phyloP scores from a whole-genome alignment of 441 rosid genomes.

The Iberis amara region DNA sequence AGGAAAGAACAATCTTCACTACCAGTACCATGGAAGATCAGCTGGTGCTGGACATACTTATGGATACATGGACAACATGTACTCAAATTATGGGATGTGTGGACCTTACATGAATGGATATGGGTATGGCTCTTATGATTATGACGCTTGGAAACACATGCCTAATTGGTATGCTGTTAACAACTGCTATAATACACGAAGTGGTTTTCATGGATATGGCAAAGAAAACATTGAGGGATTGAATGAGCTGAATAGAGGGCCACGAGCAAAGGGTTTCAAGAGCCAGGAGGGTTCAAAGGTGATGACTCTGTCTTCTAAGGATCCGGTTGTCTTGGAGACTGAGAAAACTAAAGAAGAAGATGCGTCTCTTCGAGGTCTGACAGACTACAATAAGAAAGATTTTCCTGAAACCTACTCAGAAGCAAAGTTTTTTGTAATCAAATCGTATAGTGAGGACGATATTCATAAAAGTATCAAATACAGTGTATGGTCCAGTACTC shows the following conservation, averaged over 20 bases:
- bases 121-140: slow-evolving; percentile 46
- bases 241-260: slow-evolving; percentile 64
- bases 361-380: slow-evolving; percentile 31
- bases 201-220: slow-evolving; percentile 41
- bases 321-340: slow-evolving; percentile 24
- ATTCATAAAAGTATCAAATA: slow-evolving; percentile 70
- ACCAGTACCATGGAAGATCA: slow-evolving; percentile 41
- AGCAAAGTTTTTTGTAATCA: slow-evolving; percentile 58
- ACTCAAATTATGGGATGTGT: slow-evolving; percentile 38
- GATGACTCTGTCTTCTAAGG: slow-evolving; percentile 28
- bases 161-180: slow-evolving; percentile 44
- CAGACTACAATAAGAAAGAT: slow-evolving; percentile 42
- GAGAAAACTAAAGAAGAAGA: slow-evolving; percentile 36
- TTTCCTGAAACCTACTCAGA: slow-evolving; percentile 46
- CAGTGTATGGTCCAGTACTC: slow-evolving; percentile 70
- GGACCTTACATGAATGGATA: slow-evolving; percentile 42
- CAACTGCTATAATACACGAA: slow-evolving; percentile 35
- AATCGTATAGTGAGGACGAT: slow-evolving; percentile 73
- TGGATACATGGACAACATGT: slow-evolving; percentile 43
- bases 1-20: slow-evolving; percentile 41
- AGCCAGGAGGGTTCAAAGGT: slow-evolving; percentile 34
- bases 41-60: slow-evolving; percentile 33
- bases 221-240: slow-evolving; percentile 54
- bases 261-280: slow-evolving; percentile 53
- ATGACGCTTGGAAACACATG: slow-evolving; percentile 44